Evolutionary conservation across 225 moss, liverwort and hornwort genomes (phyloP).

Genomic region (Takakia lepidozioides): DNA sequence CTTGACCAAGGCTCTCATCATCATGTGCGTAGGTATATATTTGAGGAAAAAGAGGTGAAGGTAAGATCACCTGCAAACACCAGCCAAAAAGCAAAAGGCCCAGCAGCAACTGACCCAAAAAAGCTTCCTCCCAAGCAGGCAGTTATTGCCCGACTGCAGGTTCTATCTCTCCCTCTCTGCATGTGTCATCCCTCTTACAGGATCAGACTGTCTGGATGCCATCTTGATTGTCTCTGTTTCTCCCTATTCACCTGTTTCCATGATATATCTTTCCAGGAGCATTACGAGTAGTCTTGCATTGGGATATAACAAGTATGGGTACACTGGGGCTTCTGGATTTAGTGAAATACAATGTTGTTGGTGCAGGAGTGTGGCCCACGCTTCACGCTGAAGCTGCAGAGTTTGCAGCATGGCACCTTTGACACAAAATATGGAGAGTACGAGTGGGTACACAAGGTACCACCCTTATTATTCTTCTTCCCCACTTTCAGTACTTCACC

Average conservation of each 20-base stretch:
- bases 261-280: no score
- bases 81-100: slow-evolving; percentile 37
- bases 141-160: slow-evolving; percentile 78
- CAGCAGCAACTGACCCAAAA: slow-evolving; percentile 30
- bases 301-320: no score
- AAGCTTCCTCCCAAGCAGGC: slow-evolving; percentile 46
- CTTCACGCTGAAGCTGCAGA: slow-evolving; percentile 85
- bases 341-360: no score
- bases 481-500: background rate
- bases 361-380: slow-evolving; percentile 83
- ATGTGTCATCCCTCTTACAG: no score
- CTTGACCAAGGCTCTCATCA: no score
- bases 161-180: no score
- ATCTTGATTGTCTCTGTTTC: no score
- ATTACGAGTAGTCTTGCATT: no score
- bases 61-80: slow-evolving; percentile 49
- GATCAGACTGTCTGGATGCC: no score
- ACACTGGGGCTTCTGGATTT: no score
- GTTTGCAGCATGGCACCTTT: slow-evolving; percentile 86
- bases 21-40: slow-evolving; percentile 63
- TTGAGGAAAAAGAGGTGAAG: slow-evolving; percentile 72
- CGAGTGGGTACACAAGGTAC: slow-evolving; percentile 88
- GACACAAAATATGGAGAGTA: slow-evolving; percentile 94
- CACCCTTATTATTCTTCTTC: background rate
- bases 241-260: no score